Conservation (phyloP, 352 stramenopile genomes). For the Halophytophthora batemanensis region DNA sequence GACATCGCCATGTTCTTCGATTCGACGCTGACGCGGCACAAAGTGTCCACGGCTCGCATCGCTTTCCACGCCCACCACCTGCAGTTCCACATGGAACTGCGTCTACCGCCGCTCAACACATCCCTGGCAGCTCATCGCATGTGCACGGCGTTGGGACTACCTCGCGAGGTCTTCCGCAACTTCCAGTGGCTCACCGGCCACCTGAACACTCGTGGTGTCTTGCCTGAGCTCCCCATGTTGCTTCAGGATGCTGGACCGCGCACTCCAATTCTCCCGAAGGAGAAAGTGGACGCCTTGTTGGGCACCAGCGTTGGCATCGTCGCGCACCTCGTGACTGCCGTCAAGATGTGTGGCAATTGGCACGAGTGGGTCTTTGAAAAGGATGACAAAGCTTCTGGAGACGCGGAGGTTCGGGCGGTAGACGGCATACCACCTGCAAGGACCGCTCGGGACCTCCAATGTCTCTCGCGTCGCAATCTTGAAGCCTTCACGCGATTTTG, state of each 20-base stretch:
- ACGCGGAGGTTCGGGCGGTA: slow-evolving; percentile 19
- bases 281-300: slow-evolving; percentile 27
- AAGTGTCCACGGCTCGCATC: slow-evolving; percentile 34
- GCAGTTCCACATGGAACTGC: slow-evolving; percentile 69
- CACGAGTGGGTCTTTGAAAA: slow-evolving; percentile 77
- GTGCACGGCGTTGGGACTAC: slow-evolving; percentile 54
- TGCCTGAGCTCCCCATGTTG: slow-evolving; percentile 42
- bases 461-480: slow-evolving; percentile 43
- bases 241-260: slow-evolving; percentile 9
- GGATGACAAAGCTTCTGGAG: slow-evolving; percentile 12
- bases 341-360: slow-evolving; percentile 77
- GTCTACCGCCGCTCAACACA: slow-evolving; percentile 67
- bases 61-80: slow-evolving; percentile 55
- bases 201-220: slow-evolving; percentile 39
- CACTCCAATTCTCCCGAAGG: slow-evolving; percentile 15
- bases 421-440: slow-evolving; percentile 11
- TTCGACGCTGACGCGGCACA: slow-evolving; percentile 33
- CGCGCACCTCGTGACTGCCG: slow-evolving; percentile 55
- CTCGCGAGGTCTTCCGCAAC: slow-evolving; percentile 54
- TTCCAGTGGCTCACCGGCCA: slow-evolving; percentile 65
- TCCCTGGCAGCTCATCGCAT: slow-evolving; percentile 53
- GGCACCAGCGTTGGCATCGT: slow-evolving; percentile 53
- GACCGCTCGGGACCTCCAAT: slow-evolving; percentile 12
- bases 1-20: slow-evolving; percentile 63
- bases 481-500: slow-evolving; percentile 52